These are phyloP conservation scores for Pyrenophora seminiperda DNA, from an alignment of 2,329 filamentous ascomycete species.

Conservation along the genomic window DNA sequence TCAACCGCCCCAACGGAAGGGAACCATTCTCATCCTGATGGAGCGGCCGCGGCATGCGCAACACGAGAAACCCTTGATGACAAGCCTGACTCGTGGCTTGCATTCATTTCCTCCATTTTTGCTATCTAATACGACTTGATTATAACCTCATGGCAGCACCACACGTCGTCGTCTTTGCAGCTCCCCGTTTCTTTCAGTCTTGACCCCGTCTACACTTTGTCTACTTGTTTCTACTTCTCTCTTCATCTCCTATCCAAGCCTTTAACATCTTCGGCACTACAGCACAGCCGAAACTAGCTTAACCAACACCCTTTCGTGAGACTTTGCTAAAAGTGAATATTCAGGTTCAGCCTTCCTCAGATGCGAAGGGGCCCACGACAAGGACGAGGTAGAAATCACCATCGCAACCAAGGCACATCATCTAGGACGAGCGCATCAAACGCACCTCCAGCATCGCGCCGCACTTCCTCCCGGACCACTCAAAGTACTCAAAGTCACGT, in stretches of 20 bases:
- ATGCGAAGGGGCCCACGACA: slow-evolving; percentile 46
- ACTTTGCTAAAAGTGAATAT: slow-evolving; percentile 37
- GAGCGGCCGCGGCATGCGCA: slow-evolving; percentile 28
- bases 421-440: slow-evolving; percentile 34
- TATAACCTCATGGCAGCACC: slow-evolving; percentile 18
- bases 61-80: slow-evolving; percentile 31
- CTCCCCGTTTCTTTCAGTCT: slow-evolving; percentile 8
- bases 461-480: slow-evolving; percentile 20
- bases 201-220: slow-evolving; percentile 7
- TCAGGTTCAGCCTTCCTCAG: slow-evolving; percentile 42
- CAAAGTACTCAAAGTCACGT: slow-evolving; percentile 26
- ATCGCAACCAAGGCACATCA: slow-evolving; percentile 33
- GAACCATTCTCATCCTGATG: slow-evolving; percentile 13
- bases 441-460: slow-evolving; percentile 22
- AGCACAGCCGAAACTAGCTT: slow-evolving; percentile 30
- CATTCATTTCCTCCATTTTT: slow-evolving; percentile 41
- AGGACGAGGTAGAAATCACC: slow-evolving; percentile 45
- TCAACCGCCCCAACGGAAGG: slow-evolving; percentile 19
- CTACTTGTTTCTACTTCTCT: slow-evolving; percentile 1
- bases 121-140: slow-evolving; percentile 13
- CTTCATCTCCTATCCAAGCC: slow-evolving; percentile 17
- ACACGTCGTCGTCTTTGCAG: slow-evolving; percentile 16
- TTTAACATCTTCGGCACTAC: slow-evolving; percentile 27
- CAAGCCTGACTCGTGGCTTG: slow-evolving; percentile 43
- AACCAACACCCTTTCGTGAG: slow-evolving; percentile 19